These are phyloP conservation scores for Daldinia sp. DNA, from an alignment of 2,329 filamentous ascomycete genomes.

Conservation along the genomic window DNA sequence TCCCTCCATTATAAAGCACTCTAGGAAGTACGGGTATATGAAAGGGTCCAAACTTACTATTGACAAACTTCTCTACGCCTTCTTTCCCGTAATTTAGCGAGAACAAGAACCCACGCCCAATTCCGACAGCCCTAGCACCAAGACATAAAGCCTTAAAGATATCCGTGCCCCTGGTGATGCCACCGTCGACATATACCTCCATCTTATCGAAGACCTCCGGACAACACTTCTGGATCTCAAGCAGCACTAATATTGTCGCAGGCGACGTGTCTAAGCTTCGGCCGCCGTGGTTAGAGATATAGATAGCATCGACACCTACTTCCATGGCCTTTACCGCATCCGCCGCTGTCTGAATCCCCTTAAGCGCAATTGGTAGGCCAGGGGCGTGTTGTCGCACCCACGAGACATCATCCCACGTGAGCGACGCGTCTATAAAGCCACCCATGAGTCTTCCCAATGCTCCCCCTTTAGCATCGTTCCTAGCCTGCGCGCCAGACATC, in stretches of 20 bases:
- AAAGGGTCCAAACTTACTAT: conserved; percentile 57
- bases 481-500: conserved; percentile 62
- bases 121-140: conserved; percentile 72
- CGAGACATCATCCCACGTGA: conserved; percentile 73
- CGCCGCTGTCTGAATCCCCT: conserved; percentile 75
- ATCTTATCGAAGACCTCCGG: conserved; percentile 70
- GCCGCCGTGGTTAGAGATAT: conserved; percentile 79
- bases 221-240: conserved; percentile 72
- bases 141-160: conserved; percentile 75
- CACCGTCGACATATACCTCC: conserved; percentile 74
- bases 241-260: conserved; percentile 67
- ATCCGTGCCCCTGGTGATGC: conserved; percentile 73
- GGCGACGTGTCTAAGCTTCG: conserved; percentile 64
- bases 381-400: conserved; percentile 71
- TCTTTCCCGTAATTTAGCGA: conserved; percentile 71
- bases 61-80: conserved; percentile 64
- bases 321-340: conserved; percentile 73
- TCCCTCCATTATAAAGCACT: not conserved
- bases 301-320: conserved; percentile 73
- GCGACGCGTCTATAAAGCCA: conserved; percentile 66
- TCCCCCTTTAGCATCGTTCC: conserved; percentile 66
- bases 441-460: conserved; percentile 68
- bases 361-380: conserved; percentile 70
- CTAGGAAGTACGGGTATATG: not conserved
- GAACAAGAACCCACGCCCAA: conserved; percentile 72